Conservation (phyloP, 2,329 filamentous ascomycete genomes). For the Colletotrichum coccodes region DNA sequence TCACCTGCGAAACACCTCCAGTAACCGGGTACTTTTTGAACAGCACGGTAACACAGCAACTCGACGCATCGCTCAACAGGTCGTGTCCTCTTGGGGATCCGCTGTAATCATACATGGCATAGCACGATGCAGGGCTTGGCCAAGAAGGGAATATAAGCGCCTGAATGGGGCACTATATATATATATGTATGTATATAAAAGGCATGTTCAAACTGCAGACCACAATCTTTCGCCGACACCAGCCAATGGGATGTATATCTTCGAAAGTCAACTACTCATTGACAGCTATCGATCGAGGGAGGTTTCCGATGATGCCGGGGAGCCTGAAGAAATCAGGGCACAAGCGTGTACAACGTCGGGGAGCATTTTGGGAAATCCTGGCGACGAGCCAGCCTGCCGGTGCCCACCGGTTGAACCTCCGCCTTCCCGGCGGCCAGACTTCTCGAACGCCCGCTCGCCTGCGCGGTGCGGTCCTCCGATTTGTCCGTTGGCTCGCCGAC, state of each 20-base stretch:
- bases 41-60: not conserved
- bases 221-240: not conserved
- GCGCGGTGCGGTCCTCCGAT: constrained; percentile 31
- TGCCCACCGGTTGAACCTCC: constrained; percentile 20
- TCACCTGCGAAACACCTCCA: not conserved
- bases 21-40: not conserved
- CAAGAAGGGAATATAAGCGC: not conserved
- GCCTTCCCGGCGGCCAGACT: constrained; percentile 20
- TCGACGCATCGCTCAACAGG: not conserved
- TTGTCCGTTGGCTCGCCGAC: constrained; percentile 29
- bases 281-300: not conserved
- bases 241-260: not conserved
- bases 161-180: not conserved
- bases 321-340: not conserved
- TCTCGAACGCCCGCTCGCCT: constrained; percentile 34
- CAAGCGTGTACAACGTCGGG: not conserved
- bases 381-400: constrained; percentile 32
- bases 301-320: not conserved
- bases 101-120: not conserved
- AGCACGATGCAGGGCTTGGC: constrained; percentile 8
- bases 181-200: too few relatives aligned
- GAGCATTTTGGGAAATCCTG: constrained; percentile 19
- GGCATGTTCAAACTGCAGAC: not conserved
- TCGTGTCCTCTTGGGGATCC: not conserved
- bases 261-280: not conserved